Conservation (phyloP, 2,329 filamentous ascomycete genomes). For the Aschersonia sp. region DNA sequence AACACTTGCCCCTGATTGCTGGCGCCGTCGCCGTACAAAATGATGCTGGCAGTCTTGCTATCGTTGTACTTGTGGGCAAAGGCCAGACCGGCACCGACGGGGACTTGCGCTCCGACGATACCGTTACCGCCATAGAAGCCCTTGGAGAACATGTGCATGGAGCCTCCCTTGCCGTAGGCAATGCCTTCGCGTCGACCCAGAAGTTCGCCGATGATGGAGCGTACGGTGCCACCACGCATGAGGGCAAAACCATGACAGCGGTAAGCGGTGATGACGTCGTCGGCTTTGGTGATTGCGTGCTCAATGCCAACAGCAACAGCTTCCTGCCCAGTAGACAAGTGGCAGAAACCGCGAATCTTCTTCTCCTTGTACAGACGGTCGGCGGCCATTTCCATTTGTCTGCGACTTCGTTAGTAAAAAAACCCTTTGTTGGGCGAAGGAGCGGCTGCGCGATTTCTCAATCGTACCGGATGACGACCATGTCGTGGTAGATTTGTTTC, state of each 20-base stretch:
- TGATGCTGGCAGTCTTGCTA: slow-evolving; percentile 72
- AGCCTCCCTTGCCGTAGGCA: slow-evolving; percentile 96
- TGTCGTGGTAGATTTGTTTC: slow-evolving; percentile 98
- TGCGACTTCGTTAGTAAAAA: slow-evolving; percentile 26
- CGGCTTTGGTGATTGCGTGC: slow-evolving; percentile 78
- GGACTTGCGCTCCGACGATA: slow-evolving; percentile 97
- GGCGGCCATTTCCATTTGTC: slow-evolving; percentile 99
- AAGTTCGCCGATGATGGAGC: slow-evolving; percentile 90
- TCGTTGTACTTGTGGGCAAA: slow-evolving; percentile 93
- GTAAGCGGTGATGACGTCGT: slow-evolving; percentile 96
- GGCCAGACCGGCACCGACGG: slow-evolving; percentile 87
- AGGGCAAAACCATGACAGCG: slow-evolving; percentile 96
- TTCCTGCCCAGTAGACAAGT: slow-evolving; percentile 95
- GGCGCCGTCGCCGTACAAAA: slow-evolving; percentile 94
- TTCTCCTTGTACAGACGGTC: slow-evolving; percentile 99
- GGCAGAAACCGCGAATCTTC: slow-evolving; percentile 99
- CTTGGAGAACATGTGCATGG: slow-evolving; percentile 99
- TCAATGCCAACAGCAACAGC: slow-evolving; percentile 95
- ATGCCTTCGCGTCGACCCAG: slow-evolving; percentile 92
- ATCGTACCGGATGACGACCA: slow-evolving; percentile 80
- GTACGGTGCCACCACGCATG: slow-evolving; percentile 85
- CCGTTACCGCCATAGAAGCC: slow-evolving; percentile 98
- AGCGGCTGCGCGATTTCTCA: background rate
- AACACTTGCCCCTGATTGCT: slow-evolving; percentile 99
- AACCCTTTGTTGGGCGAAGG: background rate